phyloP scores from a whole-genome alignment of 192 early-diverging fungal genomes.

The Cetraspora pellucida region DNA sequence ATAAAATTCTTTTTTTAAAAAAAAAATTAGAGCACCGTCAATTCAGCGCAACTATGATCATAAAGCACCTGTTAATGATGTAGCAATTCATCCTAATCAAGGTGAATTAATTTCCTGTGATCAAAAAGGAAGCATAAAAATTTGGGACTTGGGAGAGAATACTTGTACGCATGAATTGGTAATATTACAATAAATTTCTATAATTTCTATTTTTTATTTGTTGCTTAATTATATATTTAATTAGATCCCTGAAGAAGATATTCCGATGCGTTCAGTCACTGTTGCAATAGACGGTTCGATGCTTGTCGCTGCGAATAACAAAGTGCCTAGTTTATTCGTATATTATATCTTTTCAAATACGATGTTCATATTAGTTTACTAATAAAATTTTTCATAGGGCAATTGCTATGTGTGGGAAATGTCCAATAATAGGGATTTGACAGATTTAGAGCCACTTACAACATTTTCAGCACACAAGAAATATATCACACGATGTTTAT shows the following conservation, averaged over 20 bases:
- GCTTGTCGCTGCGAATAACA: slow-evolving; percentile 85
- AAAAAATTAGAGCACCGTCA: slow-evolving; percentile 47
- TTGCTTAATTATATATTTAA: slow-evolving; percentile 9
- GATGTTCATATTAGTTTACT: neutral
- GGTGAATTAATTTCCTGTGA: slow-evolving; percentile 82
- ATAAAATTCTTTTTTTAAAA: neutral
- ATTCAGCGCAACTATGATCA: slow-evolving; percentile 61
- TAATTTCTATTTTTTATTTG: no score
- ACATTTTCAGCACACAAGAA: slow-evolving; percentile 78
- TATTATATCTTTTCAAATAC: no score
- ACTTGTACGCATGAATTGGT: slow-evolving; percentile 67
- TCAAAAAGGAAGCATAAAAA: slow-evolving; percentile 72
- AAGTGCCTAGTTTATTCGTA: slow-evolving; percentile 46
- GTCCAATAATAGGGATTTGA: slow-evolving; percentile 60
- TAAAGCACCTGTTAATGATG: slow-evolving; percentile 61
- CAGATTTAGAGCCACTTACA: slow-evolving; percentile 67
- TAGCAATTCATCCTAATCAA: slow-evolving; percentile 76
- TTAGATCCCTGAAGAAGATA: slow-evolving; percentile 74
- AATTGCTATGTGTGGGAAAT: slow-evolving; percentile 71
- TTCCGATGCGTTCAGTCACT: slow-evolving; percentile 77
- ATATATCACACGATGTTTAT: slow-evolving; percentile 80
- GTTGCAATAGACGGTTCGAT: slow-evolving; percentile 82
- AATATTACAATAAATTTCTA: neutral
- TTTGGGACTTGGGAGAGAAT: slow-evolving; percentile 70
- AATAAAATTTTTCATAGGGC: slow-evolving; percentile 37